Evolutionary conservation across 176 grass and related monocot genomes (phyloP).

Genomic region (Juncus inflexus): DNA sequence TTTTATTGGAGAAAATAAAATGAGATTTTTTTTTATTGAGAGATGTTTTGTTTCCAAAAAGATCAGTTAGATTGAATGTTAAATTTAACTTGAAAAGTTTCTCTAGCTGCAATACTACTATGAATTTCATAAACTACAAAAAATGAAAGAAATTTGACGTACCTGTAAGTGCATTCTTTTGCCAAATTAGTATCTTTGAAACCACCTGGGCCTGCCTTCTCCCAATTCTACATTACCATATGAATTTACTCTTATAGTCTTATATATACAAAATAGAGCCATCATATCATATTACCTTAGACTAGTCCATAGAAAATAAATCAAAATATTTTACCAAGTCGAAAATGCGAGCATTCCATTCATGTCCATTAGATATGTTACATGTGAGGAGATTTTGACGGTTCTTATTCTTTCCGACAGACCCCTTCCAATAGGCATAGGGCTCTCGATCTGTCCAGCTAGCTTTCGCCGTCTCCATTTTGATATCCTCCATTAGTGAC

Average conservation of each 20-base stretch:
- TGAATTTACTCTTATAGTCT: neutral
- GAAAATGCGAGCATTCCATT: slow-evolving; percentile 52
- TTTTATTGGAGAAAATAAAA: too few relatives aligned
- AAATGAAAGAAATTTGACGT: slow-evolving; percentile 1
- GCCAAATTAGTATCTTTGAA: slow-evolving; percentile 46
- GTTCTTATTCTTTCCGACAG: neutral
- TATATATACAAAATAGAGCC: neutral
- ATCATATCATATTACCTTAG: neutral
- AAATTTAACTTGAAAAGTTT: too few relatives aligned
- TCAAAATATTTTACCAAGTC: slow-evolving; percentile 29
- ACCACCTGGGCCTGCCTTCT: slow-evolving; percentile 4
- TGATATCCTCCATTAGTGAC: slow-evolving; percentile 29
- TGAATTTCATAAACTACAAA: too few relatives aligned
- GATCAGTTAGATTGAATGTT: too few relatives aligned
- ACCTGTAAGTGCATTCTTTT: slow-evolving; percentile 58
- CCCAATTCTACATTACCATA: slow-evolving; percentile 39
- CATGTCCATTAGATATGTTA: slow-evolving; percentile 30
- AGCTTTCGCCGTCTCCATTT: slow-evolving; percentile 28
- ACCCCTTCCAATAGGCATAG: slow-evolving; percentile 57
- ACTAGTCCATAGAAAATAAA: slow-evolving; percentile 1
- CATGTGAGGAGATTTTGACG: slow-evolving; percentile 40
- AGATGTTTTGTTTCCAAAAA: too few relatives aligned
- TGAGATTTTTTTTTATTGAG: too few relatives aligned
- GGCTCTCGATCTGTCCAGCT: slow-evolving; percentile 43
- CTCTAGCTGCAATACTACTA: too few relatives aligned